Evolutionary conservation across 345 rosid genomes (phyloP), one percentile per base, ranked within the genome.

Genomic region (Arabidopsis arenosa): DNA sequence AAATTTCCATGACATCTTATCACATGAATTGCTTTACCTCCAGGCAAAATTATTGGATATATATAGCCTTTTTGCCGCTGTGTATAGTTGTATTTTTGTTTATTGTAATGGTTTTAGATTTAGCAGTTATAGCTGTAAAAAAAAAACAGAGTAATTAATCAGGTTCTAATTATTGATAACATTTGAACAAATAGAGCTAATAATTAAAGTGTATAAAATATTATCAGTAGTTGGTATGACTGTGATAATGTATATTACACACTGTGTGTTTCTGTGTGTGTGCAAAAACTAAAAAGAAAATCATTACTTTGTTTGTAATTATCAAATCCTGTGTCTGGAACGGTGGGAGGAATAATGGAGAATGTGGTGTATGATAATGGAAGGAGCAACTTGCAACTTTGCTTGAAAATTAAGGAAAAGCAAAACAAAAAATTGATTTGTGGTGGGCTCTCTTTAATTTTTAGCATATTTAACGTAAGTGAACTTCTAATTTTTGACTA

Each of bases 371-470:
- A 35, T 76, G 76, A 77, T 77, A 56, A 77, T 43, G 61, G 67
- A 56, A 77, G 51, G 68, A 77, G 9, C 81, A 77, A 77, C 76
- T 77, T 77, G 73, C 81, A 71, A 58, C 77, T 71, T 77, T 77
- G 77, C 81, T 72, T 77, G 53, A 4, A 58, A 72, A 71, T 57
- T 66, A 77, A 72, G 81, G 58, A 65, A 77, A 71, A 72, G 76
- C 68, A 77, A 57, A 37, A 55, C 26, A 23, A 58, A 0, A 71
- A 17, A 30, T 57, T 77, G 73, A 64, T 77, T 35, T 57, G 67
- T 77, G 76, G 73, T 72, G 77, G 81, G 73, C 45, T 57, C 81
- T 52, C 60, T 65, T 49, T 39, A 44, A 3, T 62, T 43, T 21
- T 37, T 36, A 63, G 60, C 68, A 75, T 51, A 59, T 68, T 37